Conservation (phyloP, 805 yeast species). For the Candida pseudofarinosa region DNA sequence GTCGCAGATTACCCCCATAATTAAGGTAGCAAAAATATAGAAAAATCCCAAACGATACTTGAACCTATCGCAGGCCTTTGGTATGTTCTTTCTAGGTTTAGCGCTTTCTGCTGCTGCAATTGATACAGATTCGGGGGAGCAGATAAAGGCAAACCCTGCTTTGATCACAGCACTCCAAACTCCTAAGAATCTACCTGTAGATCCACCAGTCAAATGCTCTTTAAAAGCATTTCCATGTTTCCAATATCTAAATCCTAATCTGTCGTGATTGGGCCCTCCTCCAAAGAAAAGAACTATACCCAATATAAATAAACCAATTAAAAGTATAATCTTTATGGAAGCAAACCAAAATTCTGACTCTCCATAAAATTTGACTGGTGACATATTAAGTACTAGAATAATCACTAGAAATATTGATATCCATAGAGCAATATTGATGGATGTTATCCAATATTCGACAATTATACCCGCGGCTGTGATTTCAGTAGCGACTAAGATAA, state of each 20-base stretch:
- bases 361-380: conserved; percentile 17
- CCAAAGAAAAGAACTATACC: conserved; percentile 19
- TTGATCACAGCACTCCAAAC: conserved; percentile 53
- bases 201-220: conserved; percentile 28
- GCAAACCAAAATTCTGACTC: conserved; percentile 21
- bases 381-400: conserved; percentile 12
- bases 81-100: neutral
- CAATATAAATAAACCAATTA: conserved; percentile 16
- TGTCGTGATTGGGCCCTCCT: conserved; percentile 15
- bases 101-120: neutral
- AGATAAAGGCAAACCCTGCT: conserved; percentile 44
- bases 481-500: conserved; percentile 14
- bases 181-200: conserved; percentile 56
- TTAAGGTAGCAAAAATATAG: conserved; percentile 28
- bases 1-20: conserved; percentile 20
- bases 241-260: conserved; percentile 23
- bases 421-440: conserved; percentile 39
- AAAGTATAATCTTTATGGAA: conserved; percentile 14
- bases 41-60: conserved; percentile 25
- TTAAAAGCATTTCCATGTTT: conserved; percentile 12
- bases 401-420: conserved; percentile 30
- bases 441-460: conserved; percentile 19
- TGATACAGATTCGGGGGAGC: conserved; percentile 15
- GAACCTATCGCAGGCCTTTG: conserved; percentile 14
- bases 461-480: conserved; percentile 20